These are phyloP conservation scores for Amanita rimosa DNA, from an alignment of 768 basidiomycete genomes.

Conservation along the genomic window DNA sequence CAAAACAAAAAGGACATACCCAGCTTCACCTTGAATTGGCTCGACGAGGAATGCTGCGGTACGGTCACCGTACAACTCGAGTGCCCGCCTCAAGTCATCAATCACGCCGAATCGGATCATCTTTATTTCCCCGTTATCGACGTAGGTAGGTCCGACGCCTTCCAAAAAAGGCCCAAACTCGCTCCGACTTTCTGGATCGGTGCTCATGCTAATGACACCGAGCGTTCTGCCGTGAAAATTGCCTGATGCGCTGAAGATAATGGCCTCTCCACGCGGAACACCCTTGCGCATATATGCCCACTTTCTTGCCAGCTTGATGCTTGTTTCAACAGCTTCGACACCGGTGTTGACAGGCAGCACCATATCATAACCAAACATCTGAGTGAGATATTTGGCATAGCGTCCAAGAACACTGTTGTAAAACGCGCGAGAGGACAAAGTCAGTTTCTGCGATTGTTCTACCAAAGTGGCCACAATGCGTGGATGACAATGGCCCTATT, in stretches of 20 bases:
- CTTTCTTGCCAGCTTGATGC: slow-evolving; percentile 91
- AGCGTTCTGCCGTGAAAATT: slow-evolving; percentile 97
- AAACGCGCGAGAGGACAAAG: slow-evolving; percentile 92
- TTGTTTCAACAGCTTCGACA: slow-evolving; percentile 95
- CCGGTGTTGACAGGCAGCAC: slow-evolving; percentile 99
- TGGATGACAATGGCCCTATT: slow-evolving; percentile 84
- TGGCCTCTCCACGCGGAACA: slow-evolving; percentile 70
- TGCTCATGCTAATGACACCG: slow-evolving; percentile 79
- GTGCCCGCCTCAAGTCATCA: slow-evolving; percentile 70
- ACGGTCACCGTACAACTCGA: slow-evolving; percentile 70
- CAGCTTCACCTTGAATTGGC: slow-evolving; percentile 99
- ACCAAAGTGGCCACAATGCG: slow-evolving; percentile 72
- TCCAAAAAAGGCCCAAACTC: slow-evolving; percentile 90
- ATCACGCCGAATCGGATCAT: slow-evolving; percentile 78
- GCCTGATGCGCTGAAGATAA: slow-evolving; percentile 75
- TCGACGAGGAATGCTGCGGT: slow-evolving; percentile 93
- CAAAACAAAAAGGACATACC: slow-evolving; percentile 36
- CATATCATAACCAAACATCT: slow-evolving; percentile 88
- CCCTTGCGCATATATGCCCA: slow-evolving; percentile 93
- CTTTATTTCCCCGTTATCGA: slow-evolving; percentile 37
- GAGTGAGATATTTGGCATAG: slow-evolving; percentile 80
- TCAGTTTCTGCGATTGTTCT: slow-evolving; percentile 81
- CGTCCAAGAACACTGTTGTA: slow-evolving; percentile 85
- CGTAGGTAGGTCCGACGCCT: slow-evolving; percentile 71
- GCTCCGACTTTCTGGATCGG: slow-evolving; percentile 78